Evolutionary conservation across 169 alveolate genomes (phyloP).

Genomic region (Plasmodium coatneyi): DNA sequence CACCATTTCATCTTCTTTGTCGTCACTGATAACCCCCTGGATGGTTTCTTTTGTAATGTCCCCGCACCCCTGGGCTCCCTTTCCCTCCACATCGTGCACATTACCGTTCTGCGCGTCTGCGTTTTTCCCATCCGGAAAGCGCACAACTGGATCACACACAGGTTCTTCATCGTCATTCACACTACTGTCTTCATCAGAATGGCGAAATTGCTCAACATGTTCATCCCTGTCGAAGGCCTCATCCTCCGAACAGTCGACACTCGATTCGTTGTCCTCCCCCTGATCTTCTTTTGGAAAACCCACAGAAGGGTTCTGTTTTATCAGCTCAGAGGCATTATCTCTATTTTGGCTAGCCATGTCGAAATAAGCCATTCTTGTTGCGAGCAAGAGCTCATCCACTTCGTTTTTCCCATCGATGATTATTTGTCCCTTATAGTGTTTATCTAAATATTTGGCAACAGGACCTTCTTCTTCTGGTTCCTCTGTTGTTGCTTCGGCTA

Average conservation of each 20-base stretch:
- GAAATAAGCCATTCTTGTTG: conserved; percentile 61
- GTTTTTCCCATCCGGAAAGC: neutral
- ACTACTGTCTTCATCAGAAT: neutral
- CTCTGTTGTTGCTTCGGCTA: neutral
- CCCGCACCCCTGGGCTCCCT: neutral
- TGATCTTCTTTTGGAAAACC: neutral
- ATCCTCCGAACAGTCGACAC: conserved; percentile 3
- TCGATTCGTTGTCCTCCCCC: conserved; percentile 1
- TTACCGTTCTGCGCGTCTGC: too few species aligned
- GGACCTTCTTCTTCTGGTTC: neutral
- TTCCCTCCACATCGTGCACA: neutral
- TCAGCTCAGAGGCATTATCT: neutral
- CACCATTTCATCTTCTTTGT: neutral
- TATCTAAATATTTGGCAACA: conserved; percentile 43
- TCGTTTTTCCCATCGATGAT: conserved; percentile 72
- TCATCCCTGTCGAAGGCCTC: conserved; percentile 33
- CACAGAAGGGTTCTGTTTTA: conserved; percentile 3
- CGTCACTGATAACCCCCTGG: neutral
- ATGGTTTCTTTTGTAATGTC: neutral
- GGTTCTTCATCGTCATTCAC: neutral
- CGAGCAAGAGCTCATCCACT: conserved; percentile 70
- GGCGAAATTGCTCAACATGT: neutral
- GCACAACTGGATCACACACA: neutral
- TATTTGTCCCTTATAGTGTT: conserved; percentile 61
- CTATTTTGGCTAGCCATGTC: conserved; percentile 43